Evolutionary conservation across 1,284 basidiomycete species (phyloP).

Genomic region (Sparassis latifolia): DNA sequence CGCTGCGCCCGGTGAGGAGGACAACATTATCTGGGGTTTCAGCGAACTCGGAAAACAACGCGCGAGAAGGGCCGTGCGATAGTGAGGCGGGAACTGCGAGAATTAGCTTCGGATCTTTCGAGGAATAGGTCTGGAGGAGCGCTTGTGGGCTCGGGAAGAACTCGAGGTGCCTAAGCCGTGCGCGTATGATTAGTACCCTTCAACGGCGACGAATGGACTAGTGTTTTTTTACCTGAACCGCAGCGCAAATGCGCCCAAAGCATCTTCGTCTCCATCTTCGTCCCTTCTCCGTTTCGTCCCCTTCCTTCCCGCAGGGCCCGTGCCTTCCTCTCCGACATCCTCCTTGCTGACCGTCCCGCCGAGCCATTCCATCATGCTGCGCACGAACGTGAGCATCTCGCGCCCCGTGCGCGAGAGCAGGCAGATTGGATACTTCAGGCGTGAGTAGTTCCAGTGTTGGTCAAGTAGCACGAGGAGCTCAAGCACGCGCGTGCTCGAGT

Average conservation of each 20-base stretch:
- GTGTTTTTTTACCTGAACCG: slow-evolving; percentile 54
- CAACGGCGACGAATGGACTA: too few species aligned
- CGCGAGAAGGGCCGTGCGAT: slow-evolving; percentile 88
- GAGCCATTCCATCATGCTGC: slow-evolving; percentile 99
- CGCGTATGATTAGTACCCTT: too few species aligned
- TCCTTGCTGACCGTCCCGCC: slow-evolving; percentile 90
- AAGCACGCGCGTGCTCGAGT: slow-evolving; percentile 88
- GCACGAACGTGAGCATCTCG: slow-evolving; percentile 92
- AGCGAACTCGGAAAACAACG: slow-evolving; percentile 82
- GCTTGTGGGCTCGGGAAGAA: slow-evolving; percentile 84
- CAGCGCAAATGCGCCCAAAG: slow-evolving; percentile 68
- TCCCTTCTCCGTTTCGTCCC: slow-evolving; percentile 54
- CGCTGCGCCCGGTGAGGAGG: slow-evolving; percentile 72
- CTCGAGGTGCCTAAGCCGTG: slow-evolving; percentile 65
- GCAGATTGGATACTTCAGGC: slow-evolving; percentile 82
- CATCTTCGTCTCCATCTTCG: slow-evolving; percentile 68
- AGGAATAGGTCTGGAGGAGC: slow-evolving; percentile 77
- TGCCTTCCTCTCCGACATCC: slow-evolving; percentile 73
- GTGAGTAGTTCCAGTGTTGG: slow-evolving; percentile 93
- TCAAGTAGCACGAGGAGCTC: slow-evolving; percentile 94
- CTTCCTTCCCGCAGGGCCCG: slow-evolving; percentile 34
- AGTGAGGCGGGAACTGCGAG: slow-evolving; percentile 89
- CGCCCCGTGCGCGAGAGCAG: slow-evolving; percentile 85
- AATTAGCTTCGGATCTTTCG: slow-evolving; percentile 86
- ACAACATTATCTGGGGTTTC: slow-evolving; percentile 78